Evolutionary conservation across 2,329 filamentous ascomycete genomes (phyloP), one percentile per base, ranked within the genome.

Genomic region (Pseudogymnoascus sp.): DNA sequence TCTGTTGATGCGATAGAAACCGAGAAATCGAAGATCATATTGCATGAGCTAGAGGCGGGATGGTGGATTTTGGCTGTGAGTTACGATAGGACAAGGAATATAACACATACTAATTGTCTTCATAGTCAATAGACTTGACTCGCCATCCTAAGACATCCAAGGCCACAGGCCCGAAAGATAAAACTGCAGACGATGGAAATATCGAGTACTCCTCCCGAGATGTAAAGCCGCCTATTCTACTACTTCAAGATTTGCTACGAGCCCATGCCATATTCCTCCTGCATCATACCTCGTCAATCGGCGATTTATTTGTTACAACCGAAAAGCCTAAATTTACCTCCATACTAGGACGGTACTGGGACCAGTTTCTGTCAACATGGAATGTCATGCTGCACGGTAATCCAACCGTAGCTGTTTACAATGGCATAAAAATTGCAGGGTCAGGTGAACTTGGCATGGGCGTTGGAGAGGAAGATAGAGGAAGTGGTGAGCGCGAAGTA

Each of bases 61-160:
- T 99, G 95, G 95, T 99, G 96, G 96, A 87, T 98, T 66, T 79
- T 98, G 65, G 93, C 91, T 66, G 92, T 96, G 80, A 72, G 89
- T 78, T 16, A n/a, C 31, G 28, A 26, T 31, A 38, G 14, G 14
- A 33, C 10, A n/a, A 16, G 50, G 40, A 46, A n/a, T 33, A 11
- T 43, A 53, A 53, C 37, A 63, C 38, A 62, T 72, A 64, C 68
- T 64, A 26, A 56, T 50, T 37, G 19, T 22, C 46, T 43, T 22
- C n/a, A 38, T 64, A 92, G 88, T 91, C 89, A 59, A 85, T 97
- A 72, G 89, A 95, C 72, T 81, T 96, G 38, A 96, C 91, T 26
- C 79, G 93, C 4, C 59, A 26, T 19, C 37, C 78, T 60, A 74
- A 74, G 66, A 69, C 72, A 69, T 56, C 50, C 65, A 79, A 70